A percentile compares a stretch with the other conserved stretches of the same genome.
Evolutionary conservation across 768 basidiomycete genomes (phyloP).

Genomic region (Trametes sanguinea): DNA sequence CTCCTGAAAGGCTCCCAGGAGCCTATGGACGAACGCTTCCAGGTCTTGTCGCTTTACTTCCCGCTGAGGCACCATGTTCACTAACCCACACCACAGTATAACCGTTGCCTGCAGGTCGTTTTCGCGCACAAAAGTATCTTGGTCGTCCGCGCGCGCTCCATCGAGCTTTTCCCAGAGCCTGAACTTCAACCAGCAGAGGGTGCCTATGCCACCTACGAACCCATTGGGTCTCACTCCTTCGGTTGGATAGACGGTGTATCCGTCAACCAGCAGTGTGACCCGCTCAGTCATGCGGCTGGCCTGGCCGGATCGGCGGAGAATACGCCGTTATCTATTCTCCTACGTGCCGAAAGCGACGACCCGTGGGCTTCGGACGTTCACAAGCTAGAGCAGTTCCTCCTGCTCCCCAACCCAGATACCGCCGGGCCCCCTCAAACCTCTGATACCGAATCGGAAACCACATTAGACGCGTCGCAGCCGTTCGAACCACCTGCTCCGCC

Average conservation of each 20-base stretch:
- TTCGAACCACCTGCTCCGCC: neutral
- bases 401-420: constrained; percentile 41
- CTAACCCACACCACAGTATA: constrained; percentile 36
- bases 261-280: constrained; percentile 30
- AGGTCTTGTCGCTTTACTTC: constrained; percentile 18
- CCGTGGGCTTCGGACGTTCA: constrained; percentile 56
- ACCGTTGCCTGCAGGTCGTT: constrained; percentile 54
- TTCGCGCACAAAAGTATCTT: constrained; percentile 50
- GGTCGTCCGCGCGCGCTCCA: constrained; percentile 59
- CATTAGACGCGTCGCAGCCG: too few relatives aligned
- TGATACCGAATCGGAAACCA: neutral
- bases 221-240: constrained; percentile 52
- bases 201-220: constrained; percentile 33
- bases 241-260: constrained; percentile 70
- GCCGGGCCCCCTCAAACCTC: neutral
- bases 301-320: constrained; percentile 2
- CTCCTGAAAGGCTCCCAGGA: constrained; percentile 43
- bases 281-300: neutral
- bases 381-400: constrained; percentile 53
- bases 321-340: constrained; percentile 47
- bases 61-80: neutral
- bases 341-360: constrained; percentile 60
- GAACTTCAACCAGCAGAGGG: constrained; percentile 32
- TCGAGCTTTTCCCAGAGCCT: constrained; percentile 57
- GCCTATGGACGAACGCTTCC: constrained; percentile 36